Conservation (phyloP, 768 basidiomycete genomes). For the Asterophora parasitica region DNA sequence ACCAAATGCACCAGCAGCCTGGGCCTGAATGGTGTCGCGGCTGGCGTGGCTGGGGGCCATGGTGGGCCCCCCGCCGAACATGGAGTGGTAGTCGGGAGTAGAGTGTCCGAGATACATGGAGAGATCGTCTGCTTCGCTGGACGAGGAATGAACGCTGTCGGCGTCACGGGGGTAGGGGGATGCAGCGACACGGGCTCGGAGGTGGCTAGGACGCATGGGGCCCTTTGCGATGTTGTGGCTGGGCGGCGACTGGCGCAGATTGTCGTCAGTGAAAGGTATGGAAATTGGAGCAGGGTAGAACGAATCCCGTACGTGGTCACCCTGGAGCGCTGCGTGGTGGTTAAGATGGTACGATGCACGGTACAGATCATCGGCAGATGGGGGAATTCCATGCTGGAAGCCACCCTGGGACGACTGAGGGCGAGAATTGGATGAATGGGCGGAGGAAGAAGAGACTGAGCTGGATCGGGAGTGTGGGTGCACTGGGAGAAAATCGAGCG, state of each 20-base stretch:
- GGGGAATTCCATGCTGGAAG: conserved; percentile 43
- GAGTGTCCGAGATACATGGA: conserved; percentile 64
- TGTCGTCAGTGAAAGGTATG: conserved; percentile 18
- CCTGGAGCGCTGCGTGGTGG: conserved; percentile 40
- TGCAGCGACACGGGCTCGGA: conserved; percentile 73
- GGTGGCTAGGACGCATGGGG: conserved; percentile 70
- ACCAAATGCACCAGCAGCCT: conserved; percentile 70
- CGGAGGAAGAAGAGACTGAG: conserved; percentile 73
- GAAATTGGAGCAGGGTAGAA: conserved; percentile 14
- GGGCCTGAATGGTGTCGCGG: conserved; percentile 58
- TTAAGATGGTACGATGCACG: conserved; percentile 56
- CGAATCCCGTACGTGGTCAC: conserved; percentile 37
- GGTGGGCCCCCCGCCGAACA: conserved; percentile 50
- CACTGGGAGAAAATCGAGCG: conserved; percentile 67
- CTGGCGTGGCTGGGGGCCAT: conserved; percentile 45
- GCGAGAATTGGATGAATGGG: conserved; percentile 67
- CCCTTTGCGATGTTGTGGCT: conserved; percentile 72
- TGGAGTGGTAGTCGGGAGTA: conserved; percentile 58
- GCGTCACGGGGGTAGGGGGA: conserved; percentile 85
- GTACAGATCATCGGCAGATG: conserved; percentile 66
- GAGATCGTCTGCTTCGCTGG: conserved; percentile 85
- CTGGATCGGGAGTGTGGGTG: conserved; percentile 65
- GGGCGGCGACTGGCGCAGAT: conserved; percentile 59
- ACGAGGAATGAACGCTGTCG: conserved; percentile 83
- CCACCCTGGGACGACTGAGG: conserved; percentile 75